Conservation (phyloP, 306 rosid genomes). For the Medicago ruthenica region DNA sequence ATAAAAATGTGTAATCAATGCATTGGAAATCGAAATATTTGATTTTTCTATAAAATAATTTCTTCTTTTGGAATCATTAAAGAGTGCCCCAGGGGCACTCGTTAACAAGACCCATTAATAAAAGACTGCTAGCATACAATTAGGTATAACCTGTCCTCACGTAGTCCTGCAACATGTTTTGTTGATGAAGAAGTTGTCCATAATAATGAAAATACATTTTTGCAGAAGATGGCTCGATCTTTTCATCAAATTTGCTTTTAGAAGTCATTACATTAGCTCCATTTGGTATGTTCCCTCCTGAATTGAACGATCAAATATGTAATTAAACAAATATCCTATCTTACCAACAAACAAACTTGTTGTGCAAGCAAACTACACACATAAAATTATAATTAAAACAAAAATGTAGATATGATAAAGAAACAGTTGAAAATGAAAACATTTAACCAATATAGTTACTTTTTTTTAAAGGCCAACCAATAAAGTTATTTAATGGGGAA, state of each 20-base stretch:
- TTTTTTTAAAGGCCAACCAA: too few relatives aligned
- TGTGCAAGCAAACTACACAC: conserved; percentile 18
- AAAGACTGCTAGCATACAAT: conserved; percentile 10
- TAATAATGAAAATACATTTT: conserved; percentile 98
- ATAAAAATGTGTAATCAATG: too few relatives aligned
- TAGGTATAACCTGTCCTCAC: conserved; percentile 84
- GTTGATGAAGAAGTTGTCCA: conserved; percentile 92
- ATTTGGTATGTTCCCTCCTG: conserved; percentile 66
- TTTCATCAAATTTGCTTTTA: conserved; percentile 88
- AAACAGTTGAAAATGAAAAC: conserved; percentile 4
- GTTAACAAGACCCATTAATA: too few relatives aligned
- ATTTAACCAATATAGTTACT: background rate
- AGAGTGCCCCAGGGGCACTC: too few relatives aligned
- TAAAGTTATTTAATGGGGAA: conserved; percentile 15
- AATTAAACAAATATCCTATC: background rate
- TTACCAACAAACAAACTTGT: conserved; percentile 14
- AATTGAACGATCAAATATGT: background rate
- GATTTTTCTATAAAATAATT: too few relatives aligned
- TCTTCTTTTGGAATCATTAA: too few relatives aligned
- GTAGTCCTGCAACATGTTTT: conserved; percentile 96
- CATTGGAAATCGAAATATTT: too few relatives aligned
- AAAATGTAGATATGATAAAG: conserved; percentile 11
- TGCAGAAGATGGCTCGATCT: conserved; percentile 89
- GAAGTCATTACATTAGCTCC: conserved; percentile 54
- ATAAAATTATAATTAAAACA: conserved; percentile 17